phyloP scores from a whole-genome alignment of 164 flowering plant genomes.

The Aristolochia contorta region DNA sequence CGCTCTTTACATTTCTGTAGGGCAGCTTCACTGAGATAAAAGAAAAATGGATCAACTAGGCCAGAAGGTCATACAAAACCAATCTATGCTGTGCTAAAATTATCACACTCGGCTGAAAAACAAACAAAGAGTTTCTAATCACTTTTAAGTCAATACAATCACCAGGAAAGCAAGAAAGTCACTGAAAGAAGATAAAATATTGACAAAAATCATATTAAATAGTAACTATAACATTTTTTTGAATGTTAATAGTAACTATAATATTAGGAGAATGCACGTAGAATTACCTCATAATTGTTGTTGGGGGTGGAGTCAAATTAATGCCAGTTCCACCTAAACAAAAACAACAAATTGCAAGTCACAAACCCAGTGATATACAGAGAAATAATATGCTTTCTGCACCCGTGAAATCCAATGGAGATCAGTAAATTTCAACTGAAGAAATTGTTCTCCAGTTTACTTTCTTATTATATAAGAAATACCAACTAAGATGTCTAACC shows the following conservation, averaged over 20 bases:
- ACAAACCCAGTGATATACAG: too few relatives aligned
- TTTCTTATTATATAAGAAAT: neutral
- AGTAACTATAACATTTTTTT: conserved; percentile 3
- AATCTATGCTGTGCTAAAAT: neutral
- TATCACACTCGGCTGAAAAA: too few relatives aligned
- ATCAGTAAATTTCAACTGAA: too few relatives aligned
- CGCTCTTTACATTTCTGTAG: conserved; percentile 52
- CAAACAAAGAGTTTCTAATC: too few relatives aligned
- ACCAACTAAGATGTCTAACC: conserved; percentile 26
- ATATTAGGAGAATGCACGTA: conserved; percentile 1
- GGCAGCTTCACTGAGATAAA: conserved; percentile 42
- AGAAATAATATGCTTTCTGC: too few relatives aligned
- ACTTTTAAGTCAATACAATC: too few relatives aligned
- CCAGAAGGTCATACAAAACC: neutral
- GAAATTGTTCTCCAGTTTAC: too few relatives aligned
- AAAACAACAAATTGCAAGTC: neutral
- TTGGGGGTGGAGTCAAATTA: conserved; percentile 88
- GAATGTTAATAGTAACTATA: neutral
- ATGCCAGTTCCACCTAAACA: conserved; percentile 93
- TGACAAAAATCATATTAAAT: neutral
- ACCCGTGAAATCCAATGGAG: too few relatives aligned
- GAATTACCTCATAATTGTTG: conserved; percentile 63
- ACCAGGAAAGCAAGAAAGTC: too few relatives aligned
- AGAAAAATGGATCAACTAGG: neutral
- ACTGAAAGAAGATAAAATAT: neutral